Evolutionary conservation across 306 rosid genomes (phyloP), one percentile per base, ranked within the genome.

Genomic region (Lathyrus tuberosus): DNA sequence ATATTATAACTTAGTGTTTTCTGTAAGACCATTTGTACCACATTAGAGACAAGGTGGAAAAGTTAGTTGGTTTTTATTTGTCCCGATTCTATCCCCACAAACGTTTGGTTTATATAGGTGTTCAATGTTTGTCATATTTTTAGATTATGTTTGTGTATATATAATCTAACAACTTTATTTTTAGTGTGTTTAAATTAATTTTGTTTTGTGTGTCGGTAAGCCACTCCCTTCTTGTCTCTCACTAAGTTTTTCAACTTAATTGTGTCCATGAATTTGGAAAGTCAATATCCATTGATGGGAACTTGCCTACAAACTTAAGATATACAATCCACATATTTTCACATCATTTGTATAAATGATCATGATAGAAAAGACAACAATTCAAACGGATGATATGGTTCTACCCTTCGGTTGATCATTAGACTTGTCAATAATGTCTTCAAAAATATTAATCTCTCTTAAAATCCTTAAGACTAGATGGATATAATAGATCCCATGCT

Each of bases 21-120:
- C 53, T 35, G 62, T 77, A 48, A 58, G 22, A 78, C 58, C 22
- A 76, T 37, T 16, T 35, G 54, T 67, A 40, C 17, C 57, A 20
- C 48, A 41, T 53, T 72, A 37, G 42, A 70, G 66, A 70, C 51
- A 4, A 52, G 37, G 22, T 48, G 28, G 11, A 57, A 71, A 57
- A 37, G 65, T 12, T 69, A 20, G 13, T 58, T 15, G 57, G 35
- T 72, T 47, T n/a, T 35, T 24, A 4, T 41, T 43, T 64, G 46
- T 77, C 44, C 47, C 20, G 26, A 7, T 37, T 4, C 8, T 17
- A 1, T 37, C 63, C 28, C 4, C 49, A 18, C 63, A 62, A 62
- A 52, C 7, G 17, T 10, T 33, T 65, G 56, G 43, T 51, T 80
- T 58, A 5, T 20, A 53, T 18, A 16, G 57, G n/a, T 33, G 47